A percentile compares a stretch with the other conserved stretches of the same genome.
phyloP scores from a whole-genome alignment of 2,329 filamentous ascomycete genomes.

The Exophiala aquamarina region DNA sequence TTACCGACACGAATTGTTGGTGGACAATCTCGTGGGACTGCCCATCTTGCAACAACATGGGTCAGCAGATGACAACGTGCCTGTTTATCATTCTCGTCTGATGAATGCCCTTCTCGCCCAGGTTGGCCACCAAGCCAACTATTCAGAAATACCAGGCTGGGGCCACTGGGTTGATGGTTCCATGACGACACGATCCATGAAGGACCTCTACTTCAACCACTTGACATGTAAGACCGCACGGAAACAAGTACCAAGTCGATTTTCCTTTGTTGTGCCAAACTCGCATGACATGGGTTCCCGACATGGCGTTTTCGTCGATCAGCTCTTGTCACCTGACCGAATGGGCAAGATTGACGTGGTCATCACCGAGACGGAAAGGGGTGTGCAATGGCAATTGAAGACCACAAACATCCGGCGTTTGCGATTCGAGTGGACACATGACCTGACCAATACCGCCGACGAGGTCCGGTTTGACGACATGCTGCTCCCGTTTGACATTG shows the following conservation, averaged over 20 bases:
- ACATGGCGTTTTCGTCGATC: conserved; percentile 51
- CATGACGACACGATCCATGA: conserved; percentile 52
- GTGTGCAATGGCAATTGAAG: conserved; percentile 37
- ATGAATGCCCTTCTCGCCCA: conserved; percentile 52
- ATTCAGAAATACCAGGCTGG: conserved; percentile 50
- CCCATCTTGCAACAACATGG: conserved; percentile 60
- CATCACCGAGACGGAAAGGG: background rate
- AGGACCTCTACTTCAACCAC: conserved; percentile 47
- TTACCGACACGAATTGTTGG: conserved; percentile 57
- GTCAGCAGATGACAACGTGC: conserved; percentile 58
- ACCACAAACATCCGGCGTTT: conserved; percentile 48
- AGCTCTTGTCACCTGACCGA: conserved; percentile 51
- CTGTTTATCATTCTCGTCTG: conserved; percentile 56
- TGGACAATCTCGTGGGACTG: conserved; percentile 52
- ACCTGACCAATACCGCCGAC: conserved; percentile 8
- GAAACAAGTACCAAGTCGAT: conserved; percentile 34
- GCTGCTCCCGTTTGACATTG: conserved; percentile 21
- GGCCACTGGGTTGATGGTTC: conserved; percentile 57
- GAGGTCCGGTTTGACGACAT: conserved; percentile 18
- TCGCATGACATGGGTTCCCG: conserved; percentile 54
- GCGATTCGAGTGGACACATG: conserved; percentile 29
- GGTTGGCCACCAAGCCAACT: conserved; percentile 43
- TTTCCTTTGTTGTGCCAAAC: conserved; percentile 52
- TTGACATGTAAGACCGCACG: conserved; percentile 27
- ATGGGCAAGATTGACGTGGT: conserved; percentile 50